Conservation (phyloP, 169 alveolate species). For the Eimeria maxima region DNA sequence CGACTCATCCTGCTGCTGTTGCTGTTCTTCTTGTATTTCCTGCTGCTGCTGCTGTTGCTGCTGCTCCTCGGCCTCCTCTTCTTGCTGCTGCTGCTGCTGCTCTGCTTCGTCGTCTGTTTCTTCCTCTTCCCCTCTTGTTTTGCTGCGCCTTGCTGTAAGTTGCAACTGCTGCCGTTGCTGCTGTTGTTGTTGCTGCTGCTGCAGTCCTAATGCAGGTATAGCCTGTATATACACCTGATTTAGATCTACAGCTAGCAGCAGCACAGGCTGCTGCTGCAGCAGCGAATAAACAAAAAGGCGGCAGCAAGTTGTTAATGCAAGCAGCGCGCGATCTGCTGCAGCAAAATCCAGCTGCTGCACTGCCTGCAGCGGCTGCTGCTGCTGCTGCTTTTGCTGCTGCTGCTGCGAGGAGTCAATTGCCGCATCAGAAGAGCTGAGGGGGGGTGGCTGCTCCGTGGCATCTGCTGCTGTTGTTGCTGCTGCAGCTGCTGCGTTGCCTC, state of each 20-base stretch:
- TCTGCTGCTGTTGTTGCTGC: conserved; percentile 45
- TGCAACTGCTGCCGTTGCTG: conserved; percentile 11
- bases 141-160: not conserved
- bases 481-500: not conserved
- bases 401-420: not conserved
- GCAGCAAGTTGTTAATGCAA: conserved; percentile 57
- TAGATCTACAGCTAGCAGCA: conserved; percentile 30
- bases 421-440: not conserved
- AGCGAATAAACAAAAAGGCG: conserved; percentile 49
- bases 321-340: conserved; percentile 68
- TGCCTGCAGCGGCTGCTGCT: conserved; percentile 27
- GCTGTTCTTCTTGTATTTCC: not conserved
- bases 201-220: not conserved
- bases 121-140: not conserved
- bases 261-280: conserved; percentile 59
- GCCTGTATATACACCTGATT: conserved; percentile 61
- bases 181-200: not conserved
- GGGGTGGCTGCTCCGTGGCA: not conserved
- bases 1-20: not conserved
- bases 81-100: conserved; percentile 52
- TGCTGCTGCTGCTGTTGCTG: conserved; percentile 31
- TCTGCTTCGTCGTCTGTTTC: not conserved
- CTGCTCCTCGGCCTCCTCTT: no score
- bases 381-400: not conserved
- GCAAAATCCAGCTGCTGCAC: conserved; percentile 42